phyloP scores from a whole-genome alignment of 257 asterid species.

The Solanum medicagineum region DNA sequence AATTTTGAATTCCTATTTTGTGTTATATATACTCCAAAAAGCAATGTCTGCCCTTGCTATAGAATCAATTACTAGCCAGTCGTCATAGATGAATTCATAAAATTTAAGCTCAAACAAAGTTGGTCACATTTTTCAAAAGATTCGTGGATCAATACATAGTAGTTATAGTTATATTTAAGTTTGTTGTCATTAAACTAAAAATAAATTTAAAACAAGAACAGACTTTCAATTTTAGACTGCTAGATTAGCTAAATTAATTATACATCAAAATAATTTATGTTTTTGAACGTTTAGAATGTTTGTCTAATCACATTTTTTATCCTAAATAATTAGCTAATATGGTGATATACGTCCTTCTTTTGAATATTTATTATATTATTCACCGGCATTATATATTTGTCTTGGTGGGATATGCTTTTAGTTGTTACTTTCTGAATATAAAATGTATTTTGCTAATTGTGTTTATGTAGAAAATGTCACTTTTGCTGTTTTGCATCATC shows the following conservation, averaged over 20 bases:
- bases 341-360: neutral
- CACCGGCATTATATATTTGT: neutral
- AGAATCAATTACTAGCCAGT: no score
- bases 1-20: no score
- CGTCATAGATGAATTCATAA: no score
- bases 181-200: neutral
- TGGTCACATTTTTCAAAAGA: no score
- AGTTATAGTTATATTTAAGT: neutral
- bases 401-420: neutral
- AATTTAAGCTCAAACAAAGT: no score
- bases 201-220: neutral
- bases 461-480: neutral
- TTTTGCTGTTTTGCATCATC: neutral
- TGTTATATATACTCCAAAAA: no score
- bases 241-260: neutral
- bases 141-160: no score
- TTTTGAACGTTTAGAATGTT: neutral
- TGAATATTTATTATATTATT: neutral
- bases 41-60: no score
- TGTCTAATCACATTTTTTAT: neutral
- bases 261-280: neutral
- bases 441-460: neutral
- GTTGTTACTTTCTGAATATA: neutral
- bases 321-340: no score
- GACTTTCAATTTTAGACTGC: neutral